These are phyloP conservation scores for Backusella parvicylindrica DNA, from an alignment of 192 early-diverging fungal species.

Conservation along the genomic window DNA sequence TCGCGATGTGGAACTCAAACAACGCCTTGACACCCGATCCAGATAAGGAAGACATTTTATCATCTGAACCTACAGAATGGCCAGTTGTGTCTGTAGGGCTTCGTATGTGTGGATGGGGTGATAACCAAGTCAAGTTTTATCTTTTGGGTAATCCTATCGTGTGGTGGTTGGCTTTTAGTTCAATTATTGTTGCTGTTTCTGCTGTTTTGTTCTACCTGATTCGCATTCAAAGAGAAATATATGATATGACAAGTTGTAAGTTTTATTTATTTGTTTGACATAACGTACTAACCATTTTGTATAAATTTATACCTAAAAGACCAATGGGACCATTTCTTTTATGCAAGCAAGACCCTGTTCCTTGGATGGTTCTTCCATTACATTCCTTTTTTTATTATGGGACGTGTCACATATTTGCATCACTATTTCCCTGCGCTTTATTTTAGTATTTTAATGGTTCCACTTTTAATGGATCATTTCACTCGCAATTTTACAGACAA, in stretches of 20 bases:
- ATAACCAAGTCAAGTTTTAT: conserved; percentile 83
- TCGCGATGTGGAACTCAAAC: conserved; percentile 95
- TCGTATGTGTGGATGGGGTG: conserved; percentile 93
- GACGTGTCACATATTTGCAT: conserved; percentile 92
- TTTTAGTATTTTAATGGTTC: conserved; percentile 82
- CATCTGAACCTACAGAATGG: conserved; percentile 88
- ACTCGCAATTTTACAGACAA: conserved; percentile 22
- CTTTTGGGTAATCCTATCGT: conserved; percentile 89
- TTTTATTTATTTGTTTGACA: conserved; percentile 17
- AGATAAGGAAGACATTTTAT: conserved; percentile 83
- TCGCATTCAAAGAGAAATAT: conserved; percentile 59
- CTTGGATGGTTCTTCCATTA: conserved; percentile 94
- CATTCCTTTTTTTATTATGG: conserved; percentile 93
- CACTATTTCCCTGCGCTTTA: conserved; percentile 97
- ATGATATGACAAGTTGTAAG: conserved; percentile 46
- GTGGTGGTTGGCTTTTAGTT: conserved; percentile 75
- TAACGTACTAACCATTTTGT: conserved; percentile 45
- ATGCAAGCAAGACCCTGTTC: conserved; percentile 64
- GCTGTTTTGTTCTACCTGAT: conserved; percentile 48
- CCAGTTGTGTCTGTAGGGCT: conserved; percentile 82
- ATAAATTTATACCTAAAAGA: background rate
- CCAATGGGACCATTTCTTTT: conserved; percentile 73
- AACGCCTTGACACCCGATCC: conserved; percentile 91
- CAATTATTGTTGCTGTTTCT: conserved; percentile 45
- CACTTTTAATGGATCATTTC: conserved; percentile 76